Conservation (phyloP, 345 rosid species). For the Raphanus raphanistrum region DNA sequence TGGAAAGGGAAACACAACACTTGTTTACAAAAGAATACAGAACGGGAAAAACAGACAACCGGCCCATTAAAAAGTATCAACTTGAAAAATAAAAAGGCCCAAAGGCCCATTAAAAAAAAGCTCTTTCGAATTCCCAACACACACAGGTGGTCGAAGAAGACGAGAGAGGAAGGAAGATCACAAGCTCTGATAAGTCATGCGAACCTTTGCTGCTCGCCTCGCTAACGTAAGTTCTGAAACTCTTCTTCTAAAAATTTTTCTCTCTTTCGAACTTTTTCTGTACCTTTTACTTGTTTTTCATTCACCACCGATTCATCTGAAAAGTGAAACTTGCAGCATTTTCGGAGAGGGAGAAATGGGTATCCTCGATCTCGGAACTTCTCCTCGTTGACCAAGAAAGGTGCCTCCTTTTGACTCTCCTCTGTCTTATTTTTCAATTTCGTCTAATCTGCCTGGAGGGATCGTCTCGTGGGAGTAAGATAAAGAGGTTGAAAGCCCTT, state of each 20-base stretch:
- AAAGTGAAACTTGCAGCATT: slow-evolving; percentile 34
- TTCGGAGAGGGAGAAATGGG: slow-evolving; percentile 38
- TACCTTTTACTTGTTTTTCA: background rate
- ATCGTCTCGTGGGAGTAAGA: slow-evolving; percentile 11
- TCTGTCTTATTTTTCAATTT: background rate
- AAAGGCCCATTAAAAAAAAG: slow-evolving; percentile 3
- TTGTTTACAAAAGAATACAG: background rate
- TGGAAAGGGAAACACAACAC: background rate
- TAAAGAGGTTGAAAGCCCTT: background rate
- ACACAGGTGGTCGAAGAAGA: background rate
- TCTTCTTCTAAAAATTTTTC: background rate
- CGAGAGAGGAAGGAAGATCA: background rate
- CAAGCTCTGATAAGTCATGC: slow-evolving; percentile 23
- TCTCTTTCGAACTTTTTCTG: background rate
- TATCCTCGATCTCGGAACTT: slow-evolving; percentile 39
- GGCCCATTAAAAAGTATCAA: slow-evolving; percentile 6
- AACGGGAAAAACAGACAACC: background rate
- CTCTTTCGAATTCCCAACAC: background rate
- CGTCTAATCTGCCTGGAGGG: background rate
- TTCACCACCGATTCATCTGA: background rate
- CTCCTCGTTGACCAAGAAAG: slow-evolving; percentile 43
- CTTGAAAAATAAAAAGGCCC: background rate
- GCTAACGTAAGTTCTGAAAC: slow-evolving; percentile 3
- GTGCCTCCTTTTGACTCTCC: slow-evolving; percentile 26
- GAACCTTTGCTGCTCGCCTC: slow-evolving; percentile 27